phyloP scores from a whole-genome alignment of 1,284 basidiomycete species.

The Jaminaea rosea region DNA sequence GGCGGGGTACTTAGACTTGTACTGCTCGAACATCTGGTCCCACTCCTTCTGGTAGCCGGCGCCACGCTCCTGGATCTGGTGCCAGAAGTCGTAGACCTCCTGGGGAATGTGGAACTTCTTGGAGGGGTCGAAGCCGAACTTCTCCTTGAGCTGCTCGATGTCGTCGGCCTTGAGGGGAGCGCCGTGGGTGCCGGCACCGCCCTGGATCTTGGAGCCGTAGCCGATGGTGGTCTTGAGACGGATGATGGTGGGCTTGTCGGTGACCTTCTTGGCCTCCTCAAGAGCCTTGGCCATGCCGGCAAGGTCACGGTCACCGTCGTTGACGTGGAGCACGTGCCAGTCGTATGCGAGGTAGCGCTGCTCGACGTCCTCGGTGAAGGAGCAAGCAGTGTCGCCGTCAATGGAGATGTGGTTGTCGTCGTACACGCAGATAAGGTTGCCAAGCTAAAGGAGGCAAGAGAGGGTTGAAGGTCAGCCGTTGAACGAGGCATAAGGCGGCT shows the following conservation, averaged over 20 bases:
- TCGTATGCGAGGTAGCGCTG: constrained; percentile 81
- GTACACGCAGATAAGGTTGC: constrained; percentile 64
- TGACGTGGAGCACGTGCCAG: constrained; percentile 81
- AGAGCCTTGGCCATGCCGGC: constrained; percentile 71
- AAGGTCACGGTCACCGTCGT: constrained; percentile 77
- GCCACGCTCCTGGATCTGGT: constrained; percentile 61
- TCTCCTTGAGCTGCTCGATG: constrained; percentile 70
- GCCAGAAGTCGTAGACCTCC: constrained; percentile 64
- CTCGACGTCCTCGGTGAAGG: constrained; percentile 88
- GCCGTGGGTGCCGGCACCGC: constrained; percentile 87
- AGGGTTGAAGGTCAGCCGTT: too few relatives aligned
- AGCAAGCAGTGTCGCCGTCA: constrained; percentile 80
- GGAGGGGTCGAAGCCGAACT: constrained; percentile 73
- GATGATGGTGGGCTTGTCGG: constrained; percentile 76
- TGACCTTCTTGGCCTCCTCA: constrained; percentile 64
- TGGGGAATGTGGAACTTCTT: constrained; percentile 70
- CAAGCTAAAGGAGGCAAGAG: too few relatives aligned
- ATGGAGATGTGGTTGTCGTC: constrained; percentile 75
- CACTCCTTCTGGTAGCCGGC: constrained; percentile 67
- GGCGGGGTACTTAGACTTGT: constrained; percentile 67
- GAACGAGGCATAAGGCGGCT: too few relatives aligned
- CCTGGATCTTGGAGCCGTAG: constrained; percentile 82
- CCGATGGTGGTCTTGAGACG: constrained; percentile 82
- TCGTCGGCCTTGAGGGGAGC: constrained; percentile 86
- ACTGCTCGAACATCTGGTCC: constrained; percentile 63